A percentile compares a stretch with the other conserved stretches of the same genome.
These are phyloP conservation scores for Akanthomyces lecanii DNA, from an alignment of 2,329 filamentous ascomycete species.

Conservation along the genomic window DNA sequence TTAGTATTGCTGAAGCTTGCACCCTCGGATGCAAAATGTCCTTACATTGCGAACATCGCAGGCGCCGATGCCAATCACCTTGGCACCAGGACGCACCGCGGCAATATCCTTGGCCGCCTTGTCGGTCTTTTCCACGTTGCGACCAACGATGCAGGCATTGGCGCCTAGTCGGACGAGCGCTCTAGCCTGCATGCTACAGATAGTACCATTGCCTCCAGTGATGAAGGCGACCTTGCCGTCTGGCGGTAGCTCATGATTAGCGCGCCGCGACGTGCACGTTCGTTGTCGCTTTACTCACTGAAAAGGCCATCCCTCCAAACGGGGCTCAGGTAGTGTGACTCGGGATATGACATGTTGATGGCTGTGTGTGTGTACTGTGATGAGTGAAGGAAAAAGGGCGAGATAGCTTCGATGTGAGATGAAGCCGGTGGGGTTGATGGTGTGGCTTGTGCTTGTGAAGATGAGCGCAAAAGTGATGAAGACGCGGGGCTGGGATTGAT, in stretches of 20 bases:
- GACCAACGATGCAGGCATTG: constrained; percentile 89
- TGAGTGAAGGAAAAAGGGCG: not conserved
- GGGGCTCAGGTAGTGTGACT: constrained; percentile 72
- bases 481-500: not conserved
- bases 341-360: constrained; percentile 60
- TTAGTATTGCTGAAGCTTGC: not conserved
- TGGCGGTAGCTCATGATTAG: constrained; percentile 31
- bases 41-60: constrained; percentile 69
- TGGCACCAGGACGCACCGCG: constrained; percentile 70
- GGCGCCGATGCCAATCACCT: constrained; percentile 80
- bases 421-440: not conserved
- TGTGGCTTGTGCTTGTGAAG: constrained; percentile 2
- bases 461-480: not conserved
- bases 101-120: constrained; percentile 75
- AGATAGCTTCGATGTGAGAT: not conserved
- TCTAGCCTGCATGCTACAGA: constrained; percentile 90
- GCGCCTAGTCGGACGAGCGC: constrained; percentile 88
- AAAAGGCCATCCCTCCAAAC: constrained; percentile 89
- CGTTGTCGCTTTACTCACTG: constrained; percentile 45
- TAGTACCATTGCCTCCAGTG: constrained; percentile 88
- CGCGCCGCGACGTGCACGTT: not conserved
- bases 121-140: constrained; percentile 85
- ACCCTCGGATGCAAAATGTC: no score
- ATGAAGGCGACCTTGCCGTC: constrained; percentile 89
- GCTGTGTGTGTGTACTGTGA: not conserved